phyloP scores from a whole-genome alignment of 176 grass and related monocot genomes.

The Tillandsia fasciculata region DNA sequence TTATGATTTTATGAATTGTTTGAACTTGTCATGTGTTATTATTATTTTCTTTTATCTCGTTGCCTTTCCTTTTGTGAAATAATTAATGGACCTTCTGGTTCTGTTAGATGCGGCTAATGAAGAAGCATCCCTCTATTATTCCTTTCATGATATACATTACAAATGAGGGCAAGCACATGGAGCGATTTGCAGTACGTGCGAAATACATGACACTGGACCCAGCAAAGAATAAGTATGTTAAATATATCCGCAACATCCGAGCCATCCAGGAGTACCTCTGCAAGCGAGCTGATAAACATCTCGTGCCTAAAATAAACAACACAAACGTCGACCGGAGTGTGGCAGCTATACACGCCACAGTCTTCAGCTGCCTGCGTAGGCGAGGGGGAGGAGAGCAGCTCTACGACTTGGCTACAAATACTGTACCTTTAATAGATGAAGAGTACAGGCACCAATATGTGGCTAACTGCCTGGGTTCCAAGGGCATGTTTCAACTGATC shows the following conservation, averaged over 20 bases:
- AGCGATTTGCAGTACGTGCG: constrained; percentile 89
- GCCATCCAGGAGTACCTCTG: constrained; percentile 85
- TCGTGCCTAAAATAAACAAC: constrained; percentile 88
- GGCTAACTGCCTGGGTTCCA: constrained; percentile 74
- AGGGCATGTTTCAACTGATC: constrained; percentile 90
- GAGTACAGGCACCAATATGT: constrained; percentile 66
- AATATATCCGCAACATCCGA: constrained; percentile 87
- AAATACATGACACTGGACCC: constrained; percentile 97
- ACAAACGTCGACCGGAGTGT: constrained; percentile 90
- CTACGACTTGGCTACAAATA: constrained; percentile 63
- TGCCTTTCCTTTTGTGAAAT: neutral
- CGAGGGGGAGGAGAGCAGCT: constrained; percentile 39
- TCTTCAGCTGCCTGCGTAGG: constrained; percentile 70
- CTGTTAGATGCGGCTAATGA: constrained; percentile 90
- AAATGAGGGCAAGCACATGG: constrained; percentile 73
- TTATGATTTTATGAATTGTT: neutral
- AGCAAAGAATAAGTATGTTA: constrained; percentile 77
- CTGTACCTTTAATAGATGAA: constrained; percentile 52
- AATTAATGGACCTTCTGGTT: constrained; percentile 11
- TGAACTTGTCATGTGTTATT: constrained; percentile 9
- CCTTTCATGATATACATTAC: constrained; percentile 93
- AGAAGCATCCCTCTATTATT: constrained; percentile 87
- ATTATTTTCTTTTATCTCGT: neutral
- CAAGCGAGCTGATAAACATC: constrained; percentile 73
- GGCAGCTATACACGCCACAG: constrained; percentile 82